Evolutionary conservation across 2,329 filamentous ascomycete species (phyloP).

Genomic region (Chrysosporium queenslandicum): DNA sequence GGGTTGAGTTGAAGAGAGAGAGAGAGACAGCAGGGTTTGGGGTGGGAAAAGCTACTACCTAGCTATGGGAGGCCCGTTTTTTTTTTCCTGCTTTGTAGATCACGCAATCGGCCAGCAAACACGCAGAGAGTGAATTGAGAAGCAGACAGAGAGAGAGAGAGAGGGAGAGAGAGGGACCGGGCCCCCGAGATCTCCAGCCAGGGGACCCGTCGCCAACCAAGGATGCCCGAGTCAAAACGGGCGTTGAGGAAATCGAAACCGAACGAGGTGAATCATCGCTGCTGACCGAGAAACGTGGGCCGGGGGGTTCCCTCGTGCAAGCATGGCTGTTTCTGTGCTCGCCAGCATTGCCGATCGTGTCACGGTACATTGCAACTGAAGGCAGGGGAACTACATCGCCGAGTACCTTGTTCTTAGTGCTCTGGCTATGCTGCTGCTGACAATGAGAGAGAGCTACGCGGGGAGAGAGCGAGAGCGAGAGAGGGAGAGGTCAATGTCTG

Average conservation of each 20-base stretch:
- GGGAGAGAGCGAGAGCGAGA: too few species aligned
- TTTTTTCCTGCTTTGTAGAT: too few species aligned
- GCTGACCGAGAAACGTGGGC: conserved; percentile 2
- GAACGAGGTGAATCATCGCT: background rate
- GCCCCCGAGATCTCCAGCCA: background rate
- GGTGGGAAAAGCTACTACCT: background rate
- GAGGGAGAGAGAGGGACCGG: background rate
- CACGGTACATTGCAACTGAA: conserved; percentile 12
- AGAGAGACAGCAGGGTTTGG: conserved; percentile 4
- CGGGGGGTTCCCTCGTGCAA: conserved; percentile 3
- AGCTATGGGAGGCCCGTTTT: background rate
- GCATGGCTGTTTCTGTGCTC: background rate
- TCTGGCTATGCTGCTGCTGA: too few species aligned
- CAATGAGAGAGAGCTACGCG: too few species aligned
- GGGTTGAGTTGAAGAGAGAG: too few species aligned
- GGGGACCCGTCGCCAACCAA: background rate
- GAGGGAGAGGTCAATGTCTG: too few species aligned
- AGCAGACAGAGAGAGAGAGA: too few species aligned
- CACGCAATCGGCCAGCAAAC: conserved; percentile 10
- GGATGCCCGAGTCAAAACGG: background rate
- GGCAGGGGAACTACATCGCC: conserved; percentile 6
- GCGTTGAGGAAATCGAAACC: conserved; percentile 4
- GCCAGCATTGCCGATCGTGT: conserved; percentile 6
- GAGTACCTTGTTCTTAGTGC: background rate
- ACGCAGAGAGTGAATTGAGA: background rate